phyloP scores from a whole-genome alignment of 441 rosid species.

The Mallotus repandus region DNA sequence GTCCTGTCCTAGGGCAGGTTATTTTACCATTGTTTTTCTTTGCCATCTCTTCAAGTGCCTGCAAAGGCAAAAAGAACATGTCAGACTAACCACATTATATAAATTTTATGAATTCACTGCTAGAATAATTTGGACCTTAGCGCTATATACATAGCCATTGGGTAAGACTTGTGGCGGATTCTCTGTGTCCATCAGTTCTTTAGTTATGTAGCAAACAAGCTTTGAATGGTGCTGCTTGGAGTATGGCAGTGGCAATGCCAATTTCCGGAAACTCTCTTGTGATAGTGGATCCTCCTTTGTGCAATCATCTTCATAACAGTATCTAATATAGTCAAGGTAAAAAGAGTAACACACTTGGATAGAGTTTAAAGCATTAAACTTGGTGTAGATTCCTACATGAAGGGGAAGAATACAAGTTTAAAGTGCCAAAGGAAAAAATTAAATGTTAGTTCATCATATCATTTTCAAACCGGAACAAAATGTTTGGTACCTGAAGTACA shows the following conservation, averaged over 20 bases:
- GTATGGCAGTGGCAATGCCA: conserved; percentile 77
- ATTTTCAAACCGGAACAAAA: too few species aligned
- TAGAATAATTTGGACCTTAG: conserved; percentile 54
- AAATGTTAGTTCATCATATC: too few species aligned
- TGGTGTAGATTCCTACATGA: neutral
- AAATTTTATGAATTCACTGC: conserved; percentile 2
- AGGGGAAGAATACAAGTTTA: too few species aligned
- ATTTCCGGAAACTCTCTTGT: conserved; percentile 81
- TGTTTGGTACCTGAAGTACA: too few species aligned
- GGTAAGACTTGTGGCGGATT: conserved; percentile 95
- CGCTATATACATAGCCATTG: conserved; percentile 87
- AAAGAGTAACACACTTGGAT: conserved; percentile 22
- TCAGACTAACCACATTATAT: conserved; percentile 9
- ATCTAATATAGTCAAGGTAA: conserved; percentile 58
- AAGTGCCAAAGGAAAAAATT: too few species aligned
- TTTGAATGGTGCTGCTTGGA: conserved; percentile 95
- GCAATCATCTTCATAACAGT: conserved; percentile 79
- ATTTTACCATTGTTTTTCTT: conserved; percentile 65
- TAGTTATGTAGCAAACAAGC: conserved; percentile 91
- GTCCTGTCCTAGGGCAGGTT: conserved; percentile 77
- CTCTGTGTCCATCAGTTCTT: conserved; percentile 94
- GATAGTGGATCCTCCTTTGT: conserved; percentile 93
- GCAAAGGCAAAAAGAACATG: conserved; percentile 15
- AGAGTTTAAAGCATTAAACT: neutral
- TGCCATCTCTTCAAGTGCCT: conserved; percentile 99